Conservation (phyloP, 2,329 filamentous ascomycete genomes). For the Eurotiales sp. region DNA sequence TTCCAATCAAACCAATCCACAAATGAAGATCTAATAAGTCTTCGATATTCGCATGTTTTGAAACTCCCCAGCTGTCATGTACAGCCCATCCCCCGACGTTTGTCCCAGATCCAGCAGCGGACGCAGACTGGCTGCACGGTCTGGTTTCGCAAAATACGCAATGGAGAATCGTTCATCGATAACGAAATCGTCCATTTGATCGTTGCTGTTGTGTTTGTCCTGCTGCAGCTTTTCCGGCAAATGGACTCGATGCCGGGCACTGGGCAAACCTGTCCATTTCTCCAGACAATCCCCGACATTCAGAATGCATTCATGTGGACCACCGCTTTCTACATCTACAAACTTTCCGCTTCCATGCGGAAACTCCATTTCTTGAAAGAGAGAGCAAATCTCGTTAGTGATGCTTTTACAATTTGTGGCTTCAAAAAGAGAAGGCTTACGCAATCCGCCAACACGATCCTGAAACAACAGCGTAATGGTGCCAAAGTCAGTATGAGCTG, state of each 20-base stretch:
- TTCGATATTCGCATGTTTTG: conserved; percentile 3
- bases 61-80: conserved; percentile 8
- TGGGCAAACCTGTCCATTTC: conserved; percentile 6
- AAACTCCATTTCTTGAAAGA: conserved; percentile 10
- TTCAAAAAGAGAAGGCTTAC: not conserved
- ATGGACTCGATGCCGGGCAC: conserved; percentile 8
- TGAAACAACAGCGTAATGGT: conserved; percentile 48
- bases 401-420: not conserved
- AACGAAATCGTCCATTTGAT: not conserved
- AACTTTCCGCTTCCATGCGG: not conserved
- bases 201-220: not conserved
- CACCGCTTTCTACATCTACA: not conserved
- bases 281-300: conserved; percentile 9
- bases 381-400: not conserved
- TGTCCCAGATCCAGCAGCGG: not conserved
- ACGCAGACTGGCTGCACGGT: conserved; percentile 7
- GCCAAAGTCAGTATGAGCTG: conserved; percentile 58
- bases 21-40: not conserved
- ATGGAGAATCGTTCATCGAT: conserved; percentile 1
- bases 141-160: conserved; percentile 9
- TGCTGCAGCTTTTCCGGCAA: not conserved
- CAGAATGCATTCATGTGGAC: conserved; percentile 2
- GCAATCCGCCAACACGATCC: conserved; percentile 48
- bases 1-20: not conserved
- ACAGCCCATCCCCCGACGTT: not conserved